Evolutionary conservation across 1,139 yeast species (phyloP).

Genomic region (Geotrichum carabidarum): DNA sequence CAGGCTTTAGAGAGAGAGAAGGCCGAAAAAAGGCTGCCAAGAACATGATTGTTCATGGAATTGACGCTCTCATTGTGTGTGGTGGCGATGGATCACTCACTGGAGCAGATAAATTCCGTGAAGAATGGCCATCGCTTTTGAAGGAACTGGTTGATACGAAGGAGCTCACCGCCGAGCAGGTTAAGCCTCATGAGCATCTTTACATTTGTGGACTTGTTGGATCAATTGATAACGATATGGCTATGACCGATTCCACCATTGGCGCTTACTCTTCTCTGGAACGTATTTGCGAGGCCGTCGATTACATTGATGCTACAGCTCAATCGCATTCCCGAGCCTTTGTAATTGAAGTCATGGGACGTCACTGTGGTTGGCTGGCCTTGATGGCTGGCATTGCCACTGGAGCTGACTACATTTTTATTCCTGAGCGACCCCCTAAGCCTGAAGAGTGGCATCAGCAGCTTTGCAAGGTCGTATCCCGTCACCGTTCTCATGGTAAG

Average conservation of each 20-base stretch:
- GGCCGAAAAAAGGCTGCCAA: slow-evolving; percentile 82
- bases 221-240: slow-evolving; percentile 96
- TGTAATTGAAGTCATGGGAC: slow-evolving; percentile 97
- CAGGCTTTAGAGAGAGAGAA: slow-evolving; percentile 72
- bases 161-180: slow-evolving; percentile 53
- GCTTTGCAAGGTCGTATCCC: slow-evolving; percentile 52
- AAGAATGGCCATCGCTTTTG: slow-evolving; percentile 88
- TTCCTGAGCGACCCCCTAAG: slow-evolving; percentile 83
- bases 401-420: slow-evolving; percentile 88
- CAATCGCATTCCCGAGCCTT: slow-evolving; percentile 95
- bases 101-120: slow-evolving; percentile 90
- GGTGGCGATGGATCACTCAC: slow-evolving; percentile 99
- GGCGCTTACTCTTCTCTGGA: slow-evolving; percentile 94
- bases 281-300: slow-evolving; percentile 88
- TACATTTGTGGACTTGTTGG: slow-evolving; percentile 95
- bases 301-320: slow-evolving; percentile 95
- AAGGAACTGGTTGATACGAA: slow-evolving; percentile 57
- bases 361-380: slow-evolving; percentile 98
- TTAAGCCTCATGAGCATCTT: slow-evolving; percentile 59
- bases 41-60: slow-evolving; percentile 80
- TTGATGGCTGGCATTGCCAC: slow-evolving; percentile 94
- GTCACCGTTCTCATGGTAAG: slow-evolving; percentile 83
- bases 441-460: slow-evolving; percentile 67
- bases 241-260: slow-evolving; percentile 90
- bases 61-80: slow-evolving; percentile 93